These are phyloP conservation scores for Cryptococcus neoformans DNA, from an alignment of 1,284 basidiomycete genomes.

Conservation along the genomic window DNA sequence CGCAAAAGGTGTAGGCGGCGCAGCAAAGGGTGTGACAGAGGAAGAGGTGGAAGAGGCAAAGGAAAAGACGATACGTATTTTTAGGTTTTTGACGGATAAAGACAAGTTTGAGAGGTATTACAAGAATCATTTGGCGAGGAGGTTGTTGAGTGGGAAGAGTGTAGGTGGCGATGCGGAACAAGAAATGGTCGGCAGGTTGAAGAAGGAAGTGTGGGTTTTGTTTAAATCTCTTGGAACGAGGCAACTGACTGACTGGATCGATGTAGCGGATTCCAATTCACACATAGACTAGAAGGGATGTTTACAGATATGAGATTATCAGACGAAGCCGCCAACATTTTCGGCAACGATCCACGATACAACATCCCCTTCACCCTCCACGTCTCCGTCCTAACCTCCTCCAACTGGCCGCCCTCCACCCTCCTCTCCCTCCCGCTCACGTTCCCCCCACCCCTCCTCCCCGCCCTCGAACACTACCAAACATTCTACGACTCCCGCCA, in stretches of 20 bases:
- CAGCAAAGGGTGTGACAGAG: no score
- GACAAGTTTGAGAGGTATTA: constrained; percentile 99
- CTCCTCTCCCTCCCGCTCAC: constrained; percentile 59
- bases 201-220: constrained; percentile 62
- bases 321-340: constrained; percentile 74
- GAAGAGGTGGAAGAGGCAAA: constrained; percentile 79
- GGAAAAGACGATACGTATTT: constrained; percentile 93
- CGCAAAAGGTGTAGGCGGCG: no score
- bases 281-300: constrained; percentile 98
- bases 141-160: constrained; percentile 78
- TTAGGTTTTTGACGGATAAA: constrained; percentile 92
- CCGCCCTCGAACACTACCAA: constrained; percentile 73
- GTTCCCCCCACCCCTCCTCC: constrained; percentile 63
- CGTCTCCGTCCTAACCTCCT: constrained; percentile 87
- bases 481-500: constrained; percentile 86
- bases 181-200: constrained; percentile 97
- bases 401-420: constrained; percentile 77
- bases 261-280: constrained; percentile 78
- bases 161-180: constrained; percentile 97
- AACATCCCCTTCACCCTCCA: constrained; percentile 67
- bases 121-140: constrained; percentile 91
- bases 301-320: constrained; percentile 97
- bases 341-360: constrained; percentile 48
- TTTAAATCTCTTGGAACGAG: constrained; percentile 6
- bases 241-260: constrained; percentile 1